These are phyloP conservation scores for Euphorbia pulcherrima DNA, from an alignment of 345 rosid species.

Conservation along the genomic window DNA sequence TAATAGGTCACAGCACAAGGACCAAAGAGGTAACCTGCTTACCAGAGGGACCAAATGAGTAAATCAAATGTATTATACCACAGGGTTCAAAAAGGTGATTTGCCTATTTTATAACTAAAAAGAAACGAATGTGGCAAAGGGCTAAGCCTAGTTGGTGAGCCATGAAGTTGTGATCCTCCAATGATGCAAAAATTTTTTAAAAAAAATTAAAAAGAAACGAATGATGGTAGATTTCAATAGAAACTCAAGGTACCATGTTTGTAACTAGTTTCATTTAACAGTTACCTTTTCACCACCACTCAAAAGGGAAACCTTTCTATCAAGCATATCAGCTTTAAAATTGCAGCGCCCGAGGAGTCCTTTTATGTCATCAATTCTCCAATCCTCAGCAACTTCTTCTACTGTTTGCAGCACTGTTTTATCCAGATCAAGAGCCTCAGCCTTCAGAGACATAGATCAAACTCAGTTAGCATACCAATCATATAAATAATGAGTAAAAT, in stretches of 20 bases:
- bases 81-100: no score
- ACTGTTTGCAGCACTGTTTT: constrained; percentile 88
- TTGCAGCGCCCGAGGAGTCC: constrained; percentile 97
- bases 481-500: background rate
- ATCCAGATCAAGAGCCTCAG: constrained; percentile 88
- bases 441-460: constrained; percentile 40
- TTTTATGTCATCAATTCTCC: constrained; percentile 91
- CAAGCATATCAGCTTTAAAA: constrained; percentile 95
- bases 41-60: no score
- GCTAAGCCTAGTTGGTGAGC: no score
- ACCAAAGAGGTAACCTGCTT: no score
- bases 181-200: background rate
- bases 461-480: constrained; percentile 7
- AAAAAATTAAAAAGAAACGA: no score
- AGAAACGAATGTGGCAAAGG: no score
- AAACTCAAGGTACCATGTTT: background rate
- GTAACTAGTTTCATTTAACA: background rate
- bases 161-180: no score
- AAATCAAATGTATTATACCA: no score
- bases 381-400: constrained; percentile 82
- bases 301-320: constrained; percentile 76
- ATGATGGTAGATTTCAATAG: background rate
- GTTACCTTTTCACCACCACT: constrained; percentile 95
- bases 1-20: no score
- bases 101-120: no score